phyloP scores from a whole-genome alignment of 2,329 filamentous ascomycete genomes.

The Lojkania enalia region DNA sequence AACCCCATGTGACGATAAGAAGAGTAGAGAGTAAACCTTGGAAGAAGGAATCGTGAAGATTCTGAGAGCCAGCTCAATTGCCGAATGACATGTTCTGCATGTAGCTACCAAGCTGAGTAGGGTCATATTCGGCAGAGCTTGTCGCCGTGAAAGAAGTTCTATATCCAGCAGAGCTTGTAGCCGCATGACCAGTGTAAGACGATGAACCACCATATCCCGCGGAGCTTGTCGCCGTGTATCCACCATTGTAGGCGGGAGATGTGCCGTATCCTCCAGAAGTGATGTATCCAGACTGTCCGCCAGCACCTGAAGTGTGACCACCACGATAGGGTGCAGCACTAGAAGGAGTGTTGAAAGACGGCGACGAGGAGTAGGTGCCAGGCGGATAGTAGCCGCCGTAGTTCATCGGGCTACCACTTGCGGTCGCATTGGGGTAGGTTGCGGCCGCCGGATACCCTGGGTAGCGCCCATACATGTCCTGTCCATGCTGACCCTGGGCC shows the following conservation, averaged over 20 bases:
- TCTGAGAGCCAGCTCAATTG: too few relatives aligned
- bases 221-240: too few relatives aligned
- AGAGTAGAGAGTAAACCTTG: too few relatives aligned
- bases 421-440: constrained; percentile 24
- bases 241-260: constrained; percentile 20
- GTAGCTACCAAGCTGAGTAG: too few relatives aligned
- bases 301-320: constrained; percentile 11
- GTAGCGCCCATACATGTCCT: constrained; percentile 28
- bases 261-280: constrained; percentile 6
- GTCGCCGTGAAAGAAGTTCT: too few relatives aligned
- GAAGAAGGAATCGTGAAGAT: too few relatives aligned
- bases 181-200: too few relatives aligned
- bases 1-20: too few relatives aligned
- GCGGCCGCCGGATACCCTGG: constrained; percentile 18
- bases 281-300: neutral
- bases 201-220: too few relatives aligned
- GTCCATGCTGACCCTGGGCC: constrained; percentile 26
- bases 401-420: constrained; percentile 37
- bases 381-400: constrained; percentile 37
- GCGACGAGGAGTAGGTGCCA: constrained; percentile 25
- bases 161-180: too few relatives aligned
- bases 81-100: too few relatives aligned
- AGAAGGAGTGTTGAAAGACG: constrained; percentile 24
- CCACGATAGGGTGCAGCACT: constrained; percentile 28
- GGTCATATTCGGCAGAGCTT: too few relatives aligned